Base-by-base conservation (phyloP, 805 yeast species). In the Candida peoriensis region DNA sequence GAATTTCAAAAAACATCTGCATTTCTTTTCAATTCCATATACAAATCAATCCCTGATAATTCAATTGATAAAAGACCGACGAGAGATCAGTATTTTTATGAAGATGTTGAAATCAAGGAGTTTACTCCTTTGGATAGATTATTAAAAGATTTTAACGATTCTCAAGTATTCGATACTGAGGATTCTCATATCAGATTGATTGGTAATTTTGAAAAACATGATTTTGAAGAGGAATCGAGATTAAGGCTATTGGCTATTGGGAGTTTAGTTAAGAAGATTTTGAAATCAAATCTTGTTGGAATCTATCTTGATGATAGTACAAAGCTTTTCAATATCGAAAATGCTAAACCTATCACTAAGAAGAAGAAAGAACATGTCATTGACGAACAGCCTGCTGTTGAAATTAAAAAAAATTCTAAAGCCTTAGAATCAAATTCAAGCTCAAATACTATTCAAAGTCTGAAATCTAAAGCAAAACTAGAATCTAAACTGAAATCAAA, bases 21-120 rank as follows among this genome's bases (percentile, higher is more conserved):
- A 5, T 42, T 38, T 6, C 24, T 66, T 11, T 30, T 54, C 13
- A 66, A 66, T 36, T 32, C 40, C n/a, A 38, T 66, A n/a, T 33
- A 27, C 10, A 11, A 24, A 1, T 28, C 41, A 8, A 25, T 23
- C 35, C 20, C 51, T 25, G 36, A 41, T 30, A 33, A 32, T 17
- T 24, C 31, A n/a, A 43, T 44, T 23, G 44, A 44, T 3, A 38
- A 42, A 11, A 36, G 64, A 33, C 81, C 82, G 12, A 43, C 51
- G 7, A 66, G 90, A 54, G 47, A 54, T 3, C 71, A 76, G 37
- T 72, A 70, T 35, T 81, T 80, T 50, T 57, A 63, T 29, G 90
- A 83, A 48, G 93, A 82, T 58, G 75, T 80, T 11, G 57, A 65
- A 16, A 60, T 77, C 43, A 74, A 73, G 39, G 88, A 79, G 41